A percentile compares a stretch with the other conserved stretches of the same genome.
phyloP scores from a whole-genome alignment of 257 asterid species.

The Avicennia marina region DNA sequence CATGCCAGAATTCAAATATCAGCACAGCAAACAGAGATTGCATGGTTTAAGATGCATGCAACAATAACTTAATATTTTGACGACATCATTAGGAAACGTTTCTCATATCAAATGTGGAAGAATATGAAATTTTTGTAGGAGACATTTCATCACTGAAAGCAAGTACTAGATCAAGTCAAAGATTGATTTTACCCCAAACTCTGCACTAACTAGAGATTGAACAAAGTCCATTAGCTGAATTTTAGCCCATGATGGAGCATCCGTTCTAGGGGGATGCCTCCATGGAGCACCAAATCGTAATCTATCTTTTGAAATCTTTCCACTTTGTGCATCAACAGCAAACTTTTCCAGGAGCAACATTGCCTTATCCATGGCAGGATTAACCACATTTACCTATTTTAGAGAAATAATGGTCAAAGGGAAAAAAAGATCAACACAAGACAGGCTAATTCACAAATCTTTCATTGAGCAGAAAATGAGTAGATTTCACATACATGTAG shows the following conservation, averaged over 20 bases:
- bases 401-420: conserved; percentile 12
- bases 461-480: no score
- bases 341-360: conserved; percentile 60
- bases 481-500: no score
- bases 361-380: conserved; percentile 93
- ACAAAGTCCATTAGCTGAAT: conserved; percentile 90
- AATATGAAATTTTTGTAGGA: no score
- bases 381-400: conserved; percentile 70
- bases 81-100: conserved; percentile 2
- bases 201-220: conserved; percentile 73
- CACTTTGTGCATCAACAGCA: conserved; percentile 64
- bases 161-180: conserved; percentile 4
- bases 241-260: conserved; percentile 67
- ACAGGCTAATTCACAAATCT: background rate
- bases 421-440: background rate
- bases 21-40: conserved; percentile 10
- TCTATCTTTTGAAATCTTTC: conserved; percentile 59
- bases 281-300: conserved; percentile 89
- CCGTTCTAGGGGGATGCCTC: conserved; percentile 74
- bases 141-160: conserved; percentile 12
- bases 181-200: conserved; percentile 64
- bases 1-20: conserved; percentile 6
- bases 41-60: conserved; percentile 8
- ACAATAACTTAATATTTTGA: conserved; percentile 4
- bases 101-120: conserved; percentile 15